Base-by-base conservation (phyloP, 2,329 filamentous ascomycete genomes). In the Fusarium cicatricum region DNA sequence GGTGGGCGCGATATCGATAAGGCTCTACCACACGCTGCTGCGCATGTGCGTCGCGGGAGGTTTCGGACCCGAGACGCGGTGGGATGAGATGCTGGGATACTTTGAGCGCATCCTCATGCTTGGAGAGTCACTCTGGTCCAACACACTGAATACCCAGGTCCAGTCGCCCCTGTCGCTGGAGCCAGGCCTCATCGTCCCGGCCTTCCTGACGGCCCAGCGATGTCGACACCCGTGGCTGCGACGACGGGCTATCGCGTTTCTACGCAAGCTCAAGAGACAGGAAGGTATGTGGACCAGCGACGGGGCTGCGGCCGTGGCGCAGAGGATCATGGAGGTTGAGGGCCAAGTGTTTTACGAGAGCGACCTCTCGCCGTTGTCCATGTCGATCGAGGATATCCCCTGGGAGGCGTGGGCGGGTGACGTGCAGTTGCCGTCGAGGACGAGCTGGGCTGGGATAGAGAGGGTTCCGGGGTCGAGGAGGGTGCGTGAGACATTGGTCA, bases 231-330 rank as follows among this genome's bases (percentile, higher is more conserved):
- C 71, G 0, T 43, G 64, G 21, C 39, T 73, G 1, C 65, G 73
- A 2, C 60, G 70, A 12, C 58, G 67, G 4, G 68, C 65, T 2
- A 42, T 74, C 6, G 33, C 43, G 4, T 56, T 74, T 4, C 41
- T 75, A 6, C 37, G 50, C 12, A 52, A 48, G 17, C 44, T 67
- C 15, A 71, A 70, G n/a, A 50, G 72, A 15, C 71, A 72, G 12
- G 72, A 74, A 28, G 72, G 71, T 3, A 62, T 70, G 52, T 74
- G 72, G 72, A 63, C 65, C 49, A 74, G 72, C 39, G 60, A 64
- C n/a, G 68, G 63, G 2, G 61, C 68, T 2, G 67, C 70, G 8
- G 60, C 54, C 4, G 72, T 71, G 2, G 45, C 42, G 0, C 39
- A 56, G 6, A 55, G 43, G 6, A 66, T 65, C 17, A 69, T 69